phyloP scores from a whole-genome alignment of 2,329 filamentous ascomycete genomes.

The Alternaria gaisen region DNA sequence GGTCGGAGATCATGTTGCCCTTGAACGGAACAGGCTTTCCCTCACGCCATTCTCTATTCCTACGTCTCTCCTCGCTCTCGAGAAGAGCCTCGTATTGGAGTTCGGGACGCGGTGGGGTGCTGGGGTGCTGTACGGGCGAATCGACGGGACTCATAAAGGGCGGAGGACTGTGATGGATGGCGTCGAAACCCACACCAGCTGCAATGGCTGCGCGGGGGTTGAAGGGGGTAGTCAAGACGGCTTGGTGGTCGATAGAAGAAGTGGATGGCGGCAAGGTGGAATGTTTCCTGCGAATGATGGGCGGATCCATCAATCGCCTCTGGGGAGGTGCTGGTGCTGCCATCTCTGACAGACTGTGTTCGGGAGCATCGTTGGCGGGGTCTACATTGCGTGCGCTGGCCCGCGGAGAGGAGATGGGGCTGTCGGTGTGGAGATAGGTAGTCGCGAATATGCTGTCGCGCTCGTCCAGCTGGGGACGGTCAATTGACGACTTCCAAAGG shows the following conservation, averaged over 20 bases:
- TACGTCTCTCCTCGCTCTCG: conserved; percentile 53
- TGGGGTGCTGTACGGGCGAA: conserved; percentile 45
- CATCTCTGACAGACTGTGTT: conserved; percentile 38
- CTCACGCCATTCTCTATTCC: conserved; percentile 60
- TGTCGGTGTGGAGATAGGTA: conserved; percentile 64
- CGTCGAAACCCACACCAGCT: conserved; percentile 32
- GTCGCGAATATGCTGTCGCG: conserved; percentile 71
- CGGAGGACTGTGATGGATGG: conserved; percentile 41
- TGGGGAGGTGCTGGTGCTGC: conserved; percentile 40
- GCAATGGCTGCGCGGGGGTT: conserved; percentile 35
- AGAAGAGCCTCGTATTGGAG: conserved; percentile 37
- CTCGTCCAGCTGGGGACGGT: conserved; percentile 65
- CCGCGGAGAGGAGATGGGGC: conserved; percentile 52
- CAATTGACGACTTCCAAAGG: conserved; percentile 49
- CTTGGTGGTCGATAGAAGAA: conserved; percentile 41
- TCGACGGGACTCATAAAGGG: conserved; percentile 52
- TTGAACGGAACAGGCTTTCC: conserved; percentile 57
- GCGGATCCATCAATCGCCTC: conserved; percentile 45
- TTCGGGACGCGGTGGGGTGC: conserved; percentile 39
- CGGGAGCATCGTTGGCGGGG: conserved; percentile 39
- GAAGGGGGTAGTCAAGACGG: conserved; percentile 45
- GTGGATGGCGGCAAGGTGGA: conserved; percentile 32
- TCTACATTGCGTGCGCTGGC: conserved; percentile 37
- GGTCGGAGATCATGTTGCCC: conserved; percentile 49
- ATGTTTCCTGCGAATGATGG: conserved; percentile 44